Evolutionary conservation across 2,329 filamentous ascomycete species (phyloP).

Genomic region (Chalara sp.): DNA sequence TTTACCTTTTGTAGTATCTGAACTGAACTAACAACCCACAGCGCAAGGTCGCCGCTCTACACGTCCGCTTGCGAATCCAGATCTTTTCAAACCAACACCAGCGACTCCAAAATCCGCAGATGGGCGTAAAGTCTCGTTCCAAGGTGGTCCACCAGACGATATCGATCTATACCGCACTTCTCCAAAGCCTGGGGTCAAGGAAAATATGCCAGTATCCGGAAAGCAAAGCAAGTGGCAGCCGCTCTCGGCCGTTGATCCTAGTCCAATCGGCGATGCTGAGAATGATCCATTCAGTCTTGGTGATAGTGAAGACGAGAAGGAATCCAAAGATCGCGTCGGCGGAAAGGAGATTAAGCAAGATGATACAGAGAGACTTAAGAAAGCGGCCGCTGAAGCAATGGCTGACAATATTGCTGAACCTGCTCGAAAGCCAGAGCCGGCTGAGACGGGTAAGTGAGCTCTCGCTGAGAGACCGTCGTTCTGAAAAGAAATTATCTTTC

Average conservation of each 20-base stretch:
- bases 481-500: no score
- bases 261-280: slow-evolving; percentile 75
- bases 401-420: slow-evolving; percentile 31
- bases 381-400: slow-evolving; percentile 48
- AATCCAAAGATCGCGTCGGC: slow-evolving; percentile 49
- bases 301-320: slow-evolving; percentile 89
- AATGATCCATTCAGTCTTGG: slow-evolving; percentile 96
- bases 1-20: slow-evolving; percentile 10
- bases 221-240: slow-evolving; percentile 97
- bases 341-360: slow-evolving; percentile 51
- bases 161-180: slow-evolving; percentile 71
- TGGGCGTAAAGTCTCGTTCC: slow-evolving; percentile 45
- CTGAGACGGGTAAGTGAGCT: slow-evolving; percentile 14
- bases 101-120: slow-evolving; percentile 34
- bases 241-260: slow-evolving; percentile 75
- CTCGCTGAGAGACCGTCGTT: neutral
- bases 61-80: slow-evolving; percentile 66
- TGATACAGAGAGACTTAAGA: slow-evolving; percentile 51
- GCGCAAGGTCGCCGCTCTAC: slow-evolving; percentile 48
- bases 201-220: slow-evolving; percentile 38
- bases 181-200: slow-evolving; percentile 48
- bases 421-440: slow-evolving; percentile 21
- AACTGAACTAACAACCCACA: slow-evolving; percentile 11
- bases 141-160: slow-evolving; percentile 59
- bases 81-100: slow-evolving; percentile 69